Base-by-base conservation (phyloP, 495 filamentous ascomycete genomes). In the Copromyces sp. region DNA sequence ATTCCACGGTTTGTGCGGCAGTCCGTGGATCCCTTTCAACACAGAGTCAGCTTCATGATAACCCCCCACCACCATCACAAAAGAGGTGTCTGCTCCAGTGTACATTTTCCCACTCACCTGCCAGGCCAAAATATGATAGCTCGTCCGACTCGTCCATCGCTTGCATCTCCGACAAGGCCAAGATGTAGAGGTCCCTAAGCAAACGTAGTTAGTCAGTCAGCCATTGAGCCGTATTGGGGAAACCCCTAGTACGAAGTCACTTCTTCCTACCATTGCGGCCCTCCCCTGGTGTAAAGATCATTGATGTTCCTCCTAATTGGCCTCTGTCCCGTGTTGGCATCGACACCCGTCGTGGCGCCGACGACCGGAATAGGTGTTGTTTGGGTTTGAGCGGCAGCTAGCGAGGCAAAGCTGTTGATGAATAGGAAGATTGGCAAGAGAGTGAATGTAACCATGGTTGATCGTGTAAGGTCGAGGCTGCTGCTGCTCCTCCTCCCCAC, bases 21-120 rank as follows among this genome's bases (percentile, higher is more conserved):
- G 75, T 20, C 86, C 86, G 71, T 88, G 86, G 69, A 88, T 87
- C 29, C 84, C 86, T 87, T 61, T 41, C 12, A 37, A 35, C 14
- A 11, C n/a, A 20, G 17, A 42, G 65, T 59, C 45, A 61, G 39
- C 61, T 44, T 32, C 1, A 59, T 38, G 39, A 29, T 29, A 20
- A 12, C 3, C 47, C 5, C 47, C 47, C 47, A 59, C 11, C 11
- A 5, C 4, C 12, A 59, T 3, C 11, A 6, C 11, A 6, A 24
- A 12, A 14, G 47, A 59, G 20, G 4, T 29, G 20, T 53, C 20
- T 29, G 20, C 24, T 29, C 20, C 47, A 59, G 47, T 9, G 69
- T 44, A 65, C 38, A 38, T 40, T 44, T 16, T 44, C 42, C 14
- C 59, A 73, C 77, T 77, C 80, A 85, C 86, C 86, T 68, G 84